Base-by-base conservation (phyloP, 441 rosid genomes). In the Gossypium schwendimanii region DNA sequence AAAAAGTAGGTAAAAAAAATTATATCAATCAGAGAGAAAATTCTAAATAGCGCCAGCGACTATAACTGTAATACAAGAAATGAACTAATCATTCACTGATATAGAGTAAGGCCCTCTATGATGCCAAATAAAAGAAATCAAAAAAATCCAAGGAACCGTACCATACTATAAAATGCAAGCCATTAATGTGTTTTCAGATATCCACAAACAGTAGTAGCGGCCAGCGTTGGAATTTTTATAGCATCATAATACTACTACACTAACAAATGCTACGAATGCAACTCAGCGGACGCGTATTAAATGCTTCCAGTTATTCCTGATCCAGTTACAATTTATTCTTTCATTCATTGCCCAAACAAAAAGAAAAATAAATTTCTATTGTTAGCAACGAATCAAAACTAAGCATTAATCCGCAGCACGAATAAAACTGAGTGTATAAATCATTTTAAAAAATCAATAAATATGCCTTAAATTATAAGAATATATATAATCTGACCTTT, bases 401-500 rank as follows among this genome's bases (percentile, higher is more conserved):
- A 15, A 49, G 6, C 12, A 49, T 26, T 49, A 66, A 49, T 66
- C 41, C 23, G 28, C 58, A 47, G 44, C 28, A 49, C 9, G 24
- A 6, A 26, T 6, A n/a, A 11, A n/a, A 59, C 4, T 59, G 41
- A 59, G 31, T 59, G 10, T 12, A 8, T 44, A 45, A 60, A 26
- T 60, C 4, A 26, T 28, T 69, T 36, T 0, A 21, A 26, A 71
- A 71, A 28, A 11, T 28, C 11, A 63, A 72, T 10, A 11, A 33
- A 18, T 8, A 15, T 4, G 24, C 18, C 2, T 49, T 72, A 18
- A 61, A 49, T 45, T 24, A 26, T 60, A 59, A 61, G 12, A 45
- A 47, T 8, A 49, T 26, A 24, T 23, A 49, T 14, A 21, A 26
- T 71, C 80, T 63, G 49, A 95, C 99, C 97, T 95, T 95, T 77